Base-by-base conservation (phyloP, 164 flowering plant species). In the Akebia trifoliata region DNA sequence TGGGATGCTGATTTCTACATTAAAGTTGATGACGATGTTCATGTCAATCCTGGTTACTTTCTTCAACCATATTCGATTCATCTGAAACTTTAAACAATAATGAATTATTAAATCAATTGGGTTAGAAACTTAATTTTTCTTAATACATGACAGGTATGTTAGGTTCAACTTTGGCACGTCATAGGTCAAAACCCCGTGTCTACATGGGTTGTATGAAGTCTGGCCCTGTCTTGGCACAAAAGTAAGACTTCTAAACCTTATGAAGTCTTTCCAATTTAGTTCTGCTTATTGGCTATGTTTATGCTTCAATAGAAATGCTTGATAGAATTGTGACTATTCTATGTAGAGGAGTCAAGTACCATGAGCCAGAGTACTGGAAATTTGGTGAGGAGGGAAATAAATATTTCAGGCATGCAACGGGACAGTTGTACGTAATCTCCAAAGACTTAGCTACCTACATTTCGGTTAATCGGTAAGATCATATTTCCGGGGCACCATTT, bases 201-300 rank as follows among this genome's bases (percentile, higher is more conserved):
- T 93, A 93, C 62, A 79, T 90, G n/a, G 99, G 99, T 47, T 93
- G 99, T 69, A 93, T 93, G 99, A 93, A 93, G 58, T 93, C 99
- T 60, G 97, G 99, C 56, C 93, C 93, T 8, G 96, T 93, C 30
- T 81, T 93, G 12, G 72, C 89, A 15, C 85, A 86, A 54, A 86
- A 79, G 99, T 93, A 76, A 79, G 86, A 47, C 12, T 17, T 11
- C 20, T 29, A 21, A 37, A 40, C 17, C 44, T 45, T 52, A 10
- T 2, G 6, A 6, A 17, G 32, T 50, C 37, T 44, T 43, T 29
- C 30, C n/a, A 0, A 3, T 48, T 42, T 4, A 40, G 47, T 54
- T 8, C 20, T 32, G 8, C 20, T 15, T 21, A 21, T n/a, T 8
- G 15, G 6, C 20, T 61, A 32, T 21, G 20, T 17, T 0, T 48